Percentiles rank a stretch among this genome's conserved stretches.
Evolutionary conservation across 805 yeast species (phyloP).

Genomic region (Lachancea quebecensis): DNA sequence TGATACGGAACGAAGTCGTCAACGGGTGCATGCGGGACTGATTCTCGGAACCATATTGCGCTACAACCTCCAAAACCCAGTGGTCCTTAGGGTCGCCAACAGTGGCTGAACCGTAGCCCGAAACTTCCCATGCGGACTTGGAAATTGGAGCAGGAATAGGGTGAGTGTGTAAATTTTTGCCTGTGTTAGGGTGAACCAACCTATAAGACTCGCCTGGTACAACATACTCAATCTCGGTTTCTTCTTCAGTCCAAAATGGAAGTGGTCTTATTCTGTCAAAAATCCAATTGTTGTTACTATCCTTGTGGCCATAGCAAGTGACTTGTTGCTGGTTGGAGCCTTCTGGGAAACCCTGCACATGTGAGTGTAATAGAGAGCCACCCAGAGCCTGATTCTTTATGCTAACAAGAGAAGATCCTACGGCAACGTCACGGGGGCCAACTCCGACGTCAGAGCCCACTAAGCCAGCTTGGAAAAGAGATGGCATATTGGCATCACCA

Average conservation of each 20-base stretch:
- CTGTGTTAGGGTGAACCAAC: conserved; percentile 62
- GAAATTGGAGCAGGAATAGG: conserved; percentile 67
- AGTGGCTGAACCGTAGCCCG: conserved; percentile 72
- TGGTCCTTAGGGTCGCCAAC: conserved; percentile 79
- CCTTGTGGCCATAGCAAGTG: conserved; percentile 87
- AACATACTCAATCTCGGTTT: conserved; percentile 34
- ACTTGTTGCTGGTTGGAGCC: conserved; percentile 94
- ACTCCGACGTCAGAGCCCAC: conserved; percentile 54
- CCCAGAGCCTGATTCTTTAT: conserved; percentile 62
- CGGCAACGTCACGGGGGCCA: conserved; percentile 66
- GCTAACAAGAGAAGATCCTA: conserved; percentile 47
- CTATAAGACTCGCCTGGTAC: conserved; percentile 63
- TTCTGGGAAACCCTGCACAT: conserved; percentile 75
- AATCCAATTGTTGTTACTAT: conserved; percentile 76
- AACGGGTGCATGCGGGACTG: conserved; percentile 57
- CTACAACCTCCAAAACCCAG: conserved; percentile 82
- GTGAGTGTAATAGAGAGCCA: conserved; percentile 82
- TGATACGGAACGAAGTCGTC: conserved; percentile 64
- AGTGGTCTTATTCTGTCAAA: conserved; percentile 52
- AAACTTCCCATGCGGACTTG: conserved; percentile 66
- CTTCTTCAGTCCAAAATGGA: conserved; percentile 24
- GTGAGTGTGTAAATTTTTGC: conserved; percentile 79
- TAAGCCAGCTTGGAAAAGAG: conserved; percentile 74
- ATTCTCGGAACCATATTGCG: conserved; percentile 51
- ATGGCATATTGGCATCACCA: conserved; percentile 76